Conservation (phyloP, 2,329 filamentous ascomycete species). For the Fusarium veterinarium region DNA sequence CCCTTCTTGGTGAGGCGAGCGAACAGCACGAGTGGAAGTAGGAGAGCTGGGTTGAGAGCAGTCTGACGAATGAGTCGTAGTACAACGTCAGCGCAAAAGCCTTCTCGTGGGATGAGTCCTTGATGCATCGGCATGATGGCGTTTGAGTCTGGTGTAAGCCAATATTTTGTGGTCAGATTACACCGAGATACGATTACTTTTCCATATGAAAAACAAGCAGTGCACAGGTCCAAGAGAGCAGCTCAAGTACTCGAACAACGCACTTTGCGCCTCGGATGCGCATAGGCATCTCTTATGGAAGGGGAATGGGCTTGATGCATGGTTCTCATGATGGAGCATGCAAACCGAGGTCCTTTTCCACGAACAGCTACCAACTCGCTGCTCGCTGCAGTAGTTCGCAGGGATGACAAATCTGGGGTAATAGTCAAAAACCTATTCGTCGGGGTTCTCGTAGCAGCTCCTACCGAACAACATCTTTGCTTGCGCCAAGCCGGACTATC, state of each 20-base stretch:
- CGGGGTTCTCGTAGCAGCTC: background rate
- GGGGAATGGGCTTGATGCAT: background rate
- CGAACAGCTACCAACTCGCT: constrained; percentile 32
- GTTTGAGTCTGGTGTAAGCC: background rate
- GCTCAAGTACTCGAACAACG: background rate
- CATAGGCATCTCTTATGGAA: background rate
- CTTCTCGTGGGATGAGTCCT: constrained; percentile 66
- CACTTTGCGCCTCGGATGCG: background rate
- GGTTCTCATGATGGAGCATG: constrained; percentile 6
- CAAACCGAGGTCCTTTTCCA: constrained; percentile 25
- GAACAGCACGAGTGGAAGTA: constrained; percentile 72
- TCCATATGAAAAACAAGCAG: background rate
- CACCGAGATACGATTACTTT: background rate
- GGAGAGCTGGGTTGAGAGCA: constrained; percentile 71
- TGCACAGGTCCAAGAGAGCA: background rate
- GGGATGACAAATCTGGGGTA: constrained; percentile 24
- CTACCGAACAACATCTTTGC: constrained; percentile 2
- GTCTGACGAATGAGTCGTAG: constrained; percentile 68
- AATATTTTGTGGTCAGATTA: constrained; percentile 2
- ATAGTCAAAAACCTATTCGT: constrained; percentile 15
- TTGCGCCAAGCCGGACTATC: constrained; percentile 4
- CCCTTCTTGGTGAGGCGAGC: constrained; percentile 73
- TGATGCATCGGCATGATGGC: constrained; percentile 57
- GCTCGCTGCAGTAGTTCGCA: constrained; percentile 1
- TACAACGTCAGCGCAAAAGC: constrained; percentile 70